Evolutionary conservation across 805 yeast species (phyloP).

Genomic region (Ogataea angusta): DNA sequence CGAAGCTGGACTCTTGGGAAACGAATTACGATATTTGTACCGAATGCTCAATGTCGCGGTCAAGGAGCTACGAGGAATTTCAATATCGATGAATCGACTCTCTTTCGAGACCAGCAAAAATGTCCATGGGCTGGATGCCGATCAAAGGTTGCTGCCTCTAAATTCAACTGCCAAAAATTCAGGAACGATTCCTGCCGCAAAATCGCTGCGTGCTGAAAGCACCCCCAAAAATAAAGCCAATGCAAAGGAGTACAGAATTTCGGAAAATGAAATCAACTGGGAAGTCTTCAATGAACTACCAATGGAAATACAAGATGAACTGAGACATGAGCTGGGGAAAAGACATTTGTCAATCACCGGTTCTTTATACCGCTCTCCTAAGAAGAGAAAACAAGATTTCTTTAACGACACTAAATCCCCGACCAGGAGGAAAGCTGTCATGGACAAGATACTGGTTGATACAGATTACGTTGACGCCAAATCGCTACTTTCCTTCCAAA

Average conservation of each 20-base stretch:
- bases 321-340: constrained; percentile 48
- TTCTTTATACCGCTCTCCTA: constrained; percentile 22
- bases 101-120: constrained; percentile 32
- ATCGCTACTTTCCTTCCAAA: constrained; percentile 23
- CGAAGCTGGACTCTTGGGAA: constrained; percentile 56
- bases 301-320: constrained; percentile 57
- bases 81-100: constrained; percentile 64
- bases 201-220: neutral
- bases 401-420: constrained; percentile 13
- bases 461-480: constrained; percentile 9
- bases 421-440: constrained; percentile 2
- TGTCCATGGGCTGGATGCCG: constrained; percentile 16
- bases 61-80: constrained; percentile 71
- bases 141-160: constrained; percentile 36
- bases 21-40: constrained; percentile 56
- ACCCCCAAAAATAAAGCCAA: no score
- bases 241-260: constrained; percentile 1
- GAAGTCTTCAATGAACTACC: constrained; percentile 67
- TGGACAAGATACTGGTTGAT: constrained; percentile 7
- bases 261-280: constrained; percentile 48
- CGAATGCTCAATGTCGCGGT: constrained; percentile 53
- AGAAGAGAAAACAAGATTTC: constrained; percentile 11
- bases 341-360: constrained; percentile 29
- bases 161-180: constrained; percentile 2
- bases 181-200: neutral